Base-by-base conservation (phyloP, 148 eudicot genomes). In the Heliamphora exappendiculata region DNA sequence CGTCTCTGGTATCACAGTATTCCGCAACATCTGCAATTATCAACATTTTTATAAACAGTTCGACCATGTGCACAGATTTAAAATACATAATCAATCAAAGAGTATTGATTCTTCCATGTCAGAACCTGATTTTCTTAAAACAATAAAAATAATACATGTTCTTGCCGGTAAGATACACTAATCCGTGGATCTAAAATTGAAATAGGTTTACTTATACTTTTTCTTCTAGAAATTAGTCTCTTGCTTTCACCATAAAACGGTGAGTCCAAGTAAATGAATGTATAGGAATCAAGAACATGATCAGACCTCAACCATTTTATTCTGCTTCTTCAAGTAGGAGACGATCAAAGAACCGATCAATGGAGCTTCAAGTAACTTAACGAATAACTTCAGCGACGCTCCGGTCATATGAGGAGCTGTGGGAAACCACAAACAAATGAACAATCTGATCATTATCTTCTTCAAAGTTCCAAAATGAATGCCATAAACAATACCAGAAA, bases 381-480 rank as follows among this genome's bases (percentile, higher is more conserved):
- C 85, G 75, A 90, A 84, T 13, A 86, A 26, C 85, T 88, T 89
- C 78, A 94, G 79, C 58, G 73, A 1, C 63, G 77, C 29, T 64
- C 98, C 98, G 50, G 92, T 87, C 78, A 92, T 64, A 86, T 94
- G 97, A 31, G 97, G 97, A 81, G 98, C 98, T 94, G 87, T 86
- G 79, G 85, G 47, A 28, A 67, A 70, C 69, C 29, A 78, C 58
- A 73, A 70, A 8, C n/a, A 76, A 54, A 26, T 24, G 26, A 58
- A 3, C 28, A 9, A 26, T 31, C 36, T 12, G 16, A 13, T 26
- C 53, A 41, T 41, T 51, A 14, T 31, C 14, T 31, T 50, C 50
- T n/a, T n/a, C n/a, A n/a, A n/a, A n/a, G 36, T 28, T 20, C 2
- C 71, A 51, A 5, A 62, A 11, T 5, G 33, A 58, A n/a, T 28